Evolutionary conservation across 1,284 basidiomycete species (phyloP), one percentile per base, ranked within the genome.

Genomic region (Cryptococcus sp.): DNA sequence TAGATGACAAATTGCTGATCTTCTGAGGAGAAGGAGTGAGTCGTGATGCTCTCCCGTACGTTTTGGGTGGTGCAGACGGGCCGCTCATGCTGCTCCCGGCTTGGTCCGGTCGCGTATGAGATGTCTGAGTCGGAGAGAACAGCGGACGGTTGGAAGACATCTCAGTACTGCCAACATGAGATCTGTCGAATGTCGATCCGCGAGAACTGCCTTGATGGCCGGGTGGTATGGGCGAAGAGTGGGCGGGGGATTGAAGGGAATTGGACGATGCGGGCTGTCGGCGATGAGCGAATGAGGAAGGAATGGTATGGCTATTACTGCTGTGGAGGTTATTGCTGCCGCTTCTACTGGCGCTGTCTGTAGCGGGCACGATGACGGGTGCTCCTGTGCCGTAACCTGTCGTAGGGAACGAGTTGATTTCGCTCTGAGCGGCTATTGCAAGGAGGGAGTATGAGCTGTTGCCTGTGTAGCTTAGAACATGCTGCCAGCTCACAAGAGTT

Each of bases 81-180:
- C 30, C 19, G 48, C 47, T 38, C 39, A n/a, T 43, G 35, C 47
- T 5, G 52, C 47, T 20, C 55, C 40, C 5, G 56, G 50, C 45
- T 5, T 53, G 46, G 1, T n/a, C 35, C n/a, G 49, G 25, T 17
- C 17, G 22, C 46, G n/a, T 35, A 7, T 40, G 45, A 0, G 64
- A 66, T n/a, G 59, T 60, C 46, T 70, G 65, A 16, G 68, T 68
- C 16, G 68, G 68, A 0, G 70, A 72, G 56, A 72, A 69, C 19
- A 67, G 46, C 3, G 66, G 68, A 20, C 64, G 55, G 57, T 65
- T 63, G 3, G 61, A 60, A 11, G 64, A 66, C 13, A 60, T n/a
- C 35, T 57, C 59, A 19, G 57, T 63, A 53, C 49, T 61, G 50
- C 58, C 57, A 8, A 61, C 43, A 35, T 60, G 56, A 17, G 59